These are phyloP conservation scores for Prototheca wickerhamii DNA, from an alignment of 163 green algal species.

Conservation along the genomic window DNA sequence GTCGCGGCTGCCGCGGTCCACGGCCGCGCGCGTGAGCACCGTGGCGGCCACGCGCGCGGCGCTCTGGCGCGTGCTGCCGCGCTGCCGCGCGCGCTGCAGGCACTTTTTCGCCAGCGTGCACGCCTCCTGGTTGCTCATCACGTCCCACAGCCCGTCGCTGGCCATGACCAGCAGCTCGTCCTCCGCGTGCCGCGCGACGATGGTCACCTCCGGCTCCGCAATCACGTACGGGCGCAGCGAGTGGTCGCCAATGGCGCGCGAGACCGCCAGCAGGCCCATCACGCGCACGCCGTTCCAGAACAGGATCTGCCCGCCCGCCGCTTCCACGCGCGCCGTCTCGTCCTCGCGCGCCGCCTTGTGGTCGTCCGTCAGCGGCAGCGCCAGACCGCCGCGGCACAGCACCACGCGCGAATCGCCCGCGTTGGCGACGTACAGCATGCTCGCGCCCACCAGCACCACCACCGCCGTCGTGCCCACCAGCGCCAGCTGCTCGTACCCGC, in stretches of 20 bases:
- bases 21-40: conserved; percentile 69
- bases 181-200: conserved; percentile 50
- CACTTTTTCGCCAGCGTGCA: conserved; percentile 73
- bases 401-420: conserved; percentile 89
- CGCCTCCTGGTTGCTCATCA: conserved; percentile 86
- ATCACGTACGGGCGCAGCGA: conserved; percentile 88
- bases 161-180: conserved; percentile 94
- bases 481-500: conserved; percentile 37
- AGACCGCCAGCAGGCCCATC: conserved; percentile 93
- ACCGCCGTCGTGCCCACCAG: conserved; percentile 87
- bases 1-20: conserved; percentile 73
- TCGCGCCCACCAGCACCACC: conserved; percentile 68
- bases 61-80: conserved; percentile 57
- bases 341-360: conserved; percentile 92
- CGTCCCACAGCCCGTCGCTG: conserved; percentile 93
- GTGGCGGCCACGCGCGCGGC: conserved; percentile 49
- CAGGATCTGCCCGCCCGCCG: conserved; percentile 83
- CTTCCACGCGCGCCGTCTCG: conserved; percentile 86
- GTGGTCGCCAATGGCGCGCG: conserved; percentile 85
- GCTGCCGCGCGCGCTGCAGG: conserved; percentile 62
- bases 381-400: conserved; percentile 63
- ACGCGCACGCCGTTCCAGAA: conserved; percentile 93
- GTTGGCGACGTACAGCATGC: conserved; percentile 82
- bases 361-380: conserved; percentile 85
- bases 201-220: conserved; percentile 82